Evolutionary conservation across 768 basidiomycete genomes (phyloP).

Genomic region (Russula griseocarnosa): DNA sequence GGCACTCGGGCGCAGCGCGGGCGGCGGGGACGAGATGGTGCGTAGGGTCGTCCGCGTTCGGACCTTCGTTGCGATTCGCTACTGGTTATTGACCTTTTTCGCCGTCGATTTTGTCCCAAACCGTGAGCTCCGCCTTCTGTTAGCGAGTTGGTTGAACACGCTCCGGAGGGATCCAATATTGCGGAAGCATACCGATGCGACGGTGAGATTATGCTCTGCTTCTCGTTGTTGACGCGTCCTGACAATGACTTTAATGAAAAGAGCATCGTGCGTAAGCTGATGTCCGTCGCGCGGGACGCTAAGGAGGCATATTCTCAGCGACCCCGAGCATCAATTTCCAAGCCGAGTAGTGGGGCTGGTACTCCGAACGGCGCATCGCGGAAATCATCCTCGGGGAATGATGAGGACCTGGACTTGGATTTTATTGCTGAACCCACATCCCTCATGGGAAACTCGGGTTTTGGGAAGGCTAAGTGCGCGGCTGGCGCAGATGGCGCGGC

Average conservation of each 20-base stretch:
- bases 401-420: slow-evolving; percentile 75
- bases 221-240: slow-evolving; percentile 15
- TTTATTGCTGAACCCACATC: slow-evolving; percentile 54
- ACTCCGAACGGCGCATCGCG: slow-evolving; percentile 28
- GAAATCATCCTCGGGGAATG: slow-evolving; percentile 43
- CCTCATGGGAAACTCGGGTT: slow-evolving; percentile 10
- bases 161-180: slow-evolving; percentile 67
- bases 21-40: slow-evolving; percentile 61
- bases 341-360: slow-evolving; percentile 29
- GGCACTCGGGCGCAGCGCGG: slow-evolving; percentile 56
- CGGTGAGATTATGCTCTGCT: slow-evolving; percentile 46
- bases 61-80: slow-evolving; percentile 85
- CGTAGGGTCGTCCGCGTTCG: slow-evolving; percentile 78
- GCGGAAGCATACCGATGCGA: slow-evolving; percentile 60
- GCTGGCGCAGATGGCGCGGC: slow-evolving; percentile 22
- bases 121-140: slow-evolving; percentile 63
- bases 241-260: slow-evolving; percentile 33
- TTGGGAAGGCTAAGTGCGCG: slow-evolving; percentile 21
- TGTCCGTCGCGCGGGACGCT: slow-evolving; percentile 80
- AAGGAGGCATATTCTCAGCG: slow-evolving; percentile 52
- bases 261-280: slow-evolving; percentile 77
- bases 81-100: slow-evolving; percentile 91
- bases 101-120: slow-evolving; percentile 82
- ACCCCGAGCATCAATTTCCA: slow-evolving; percentile 35
- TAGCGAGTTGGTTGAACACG: slow-evolving; percentile 81